phyloP scores from a whole-genome alignment of 306 rosid genomes.

The Pterocarpus santalinus region DNA sequence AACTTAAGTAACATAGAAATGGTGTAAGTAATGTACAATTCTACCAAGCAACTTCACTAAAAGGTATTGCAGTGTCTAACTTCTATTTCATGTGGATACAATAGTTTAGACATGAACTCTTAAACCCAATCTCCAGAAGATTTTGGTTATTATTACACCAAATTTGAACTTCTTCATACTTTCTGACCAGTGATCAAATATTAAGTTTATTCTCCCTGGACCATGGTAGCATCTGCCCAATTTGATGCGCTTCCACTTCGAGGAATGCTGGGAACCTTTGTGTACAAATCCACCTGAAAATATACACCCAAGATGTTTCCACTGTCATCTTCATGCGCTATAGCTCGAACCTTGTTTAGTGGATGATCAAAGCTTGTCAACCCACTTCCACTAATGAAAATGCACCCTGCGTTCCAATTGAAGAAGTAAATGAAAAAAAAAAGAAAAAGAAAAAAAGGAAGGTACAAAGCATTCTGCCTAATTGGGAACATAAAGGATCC shows the following conservation, averaged over 20 bases:
- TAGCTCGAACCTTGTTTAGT: slow-evolving; percentile 60
- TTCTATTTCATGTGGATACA: slow-evolving; percentile 17
- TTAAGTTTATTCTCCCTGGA: slow-evolving; percentile 46
- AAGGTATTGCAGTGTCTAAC: slow-evolving; percentile 5
- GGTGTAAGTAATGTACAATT: not conserved
- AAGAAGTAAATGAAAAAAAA: slow-evolving; percentile 1
- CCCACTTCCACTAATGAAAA: slow-evolving; percentile 66
- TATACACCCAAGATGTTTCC: slow-evolving; percentile 60
- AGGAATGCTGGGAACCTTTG: slow-evolving; percentile 64
- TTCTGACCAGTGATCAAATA: slow-evolving; percentile 8
- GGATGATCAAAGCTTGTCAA: slow-evolving; percentile 72
- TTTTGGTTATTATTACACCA: slow-evolving; percentile 5
- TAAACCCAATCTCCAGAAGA: not conserved
- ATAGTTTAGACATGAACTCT: not conserved
- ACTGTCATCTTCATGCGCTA: slow-evolving; percentile 52
- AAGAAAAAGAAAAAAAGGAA: not conserved
- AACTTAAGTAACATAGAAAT: not conserved
- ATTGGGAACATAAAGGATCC: not conserved
- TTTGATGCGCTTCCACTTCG: slow-evolving; percentile 67
- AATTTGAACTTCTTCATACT: slow-evolving; percentile 3
- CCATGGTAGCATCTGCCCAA: slow-evolving; percentile 58
- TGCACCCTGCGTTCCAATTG: slow-evolving; percentile 59
- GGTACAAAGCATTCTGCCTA: slow-evolving; percentile 3
- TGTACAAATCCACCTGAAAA: slow-evolving; percentile 68
- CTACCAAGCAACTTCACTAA: not conserved